A percentile compares a stretch with the other conserved stretches of the same genome.
Conservation (phyloP, 108 stramenopile genomes). For the Fistulifera pelliculosa region DNA sequence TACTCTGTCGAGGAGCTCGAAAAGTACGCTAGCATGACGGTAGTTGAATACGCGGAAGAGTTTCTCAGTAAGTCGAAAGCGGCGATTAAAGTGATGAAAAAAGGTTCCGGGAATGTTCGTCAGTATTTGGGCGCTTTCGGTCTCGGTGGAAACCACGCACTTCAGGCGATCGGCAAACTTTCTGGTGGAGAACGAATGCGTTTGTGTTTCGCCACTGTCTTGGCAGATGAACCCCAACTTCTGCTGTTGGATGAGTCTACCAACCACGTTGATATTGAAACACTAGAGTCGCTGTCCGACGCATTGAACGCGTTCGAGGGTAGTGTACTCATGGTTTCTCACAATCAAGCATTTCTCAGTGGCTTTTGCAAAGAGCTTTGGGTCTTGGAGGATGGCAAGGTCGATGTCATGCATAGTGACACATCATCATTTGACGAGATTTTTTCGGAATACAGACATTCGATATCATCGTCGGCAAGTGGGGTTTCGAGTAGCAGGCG, state of each 20-base stretch:
- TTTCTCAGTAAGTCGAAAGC: constrained; percentile 26
- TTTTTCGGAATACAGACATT: constrained; percentile 35
- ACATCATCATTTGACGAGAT: constrained; percentile 47
- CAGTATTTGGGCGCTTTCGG: constrained; percentile 87
- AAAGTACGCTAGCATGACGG: constrained; percentile 55
- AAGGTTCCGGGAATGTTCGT: constrained; percentile 48
- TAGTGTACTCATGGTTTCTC: constrained; percentile 80
- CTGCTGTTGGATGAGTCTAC: constrained; percentile 47
- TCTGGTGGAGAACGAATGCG: constrained; percentile 88
- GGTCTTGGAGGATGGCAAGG: constrained; percentile 53
- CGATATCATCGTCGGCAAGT: constrained; percentile 10
- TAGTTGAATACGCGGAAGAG: constrained; percentile 54
- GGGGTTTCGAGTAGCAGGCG: constrained; percentile 16
- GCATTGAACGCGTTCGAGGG: constrained; percentile 73
- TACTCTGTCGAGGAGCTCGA: constrained; percentile 84
- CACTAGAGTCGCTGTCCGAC: constrained; percentile 72
- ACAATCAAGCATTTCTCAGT: constrained; percentile 75
- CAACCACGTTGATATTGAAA: constrained; percentile 90
- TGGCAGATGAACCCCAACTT: constrained; percentile 64
- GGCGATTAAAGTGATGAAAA: constrained; percentile 18
- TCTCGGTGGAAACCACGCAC: constrained; percentile 73
- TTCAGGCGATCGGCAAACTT: constrained; percentile 54
- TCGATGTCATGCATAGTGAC: constrained; percentile 41
- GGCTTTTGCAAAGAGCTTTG: constrained; percentile 67
- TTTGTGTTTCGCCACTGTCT: constrained; percentile 75